A percentile compares a stretch with the other conserved stretches of the same genome.
Evolutionary conservation across 805 yeast species (phyloP).

Genomic region (Candida tammaniensis): DNA sequence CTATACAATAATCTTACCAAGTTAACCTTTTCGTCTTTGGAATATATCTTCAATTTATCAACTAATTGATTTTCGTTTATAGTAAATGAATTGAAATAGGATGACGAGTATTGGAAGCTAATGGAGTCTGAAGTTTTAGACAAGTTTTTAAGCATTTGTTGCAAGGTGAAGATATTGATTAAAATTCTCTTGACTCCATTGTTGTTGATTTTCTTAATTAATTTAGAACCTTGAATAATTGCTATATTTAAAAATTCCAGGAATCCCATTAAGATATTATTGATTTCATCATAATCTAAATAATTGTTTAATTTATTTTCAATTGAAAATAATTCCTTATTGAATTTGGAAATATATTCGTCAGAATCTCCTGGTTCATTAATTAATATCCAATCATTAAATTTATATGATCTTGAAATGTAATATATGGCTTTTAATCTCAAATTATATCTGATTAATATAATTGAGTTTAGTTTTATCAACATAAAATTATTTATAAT

Average conservation of each 20-base stretch:
- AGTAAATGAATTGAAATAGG: slow-evolving; percentile 57
- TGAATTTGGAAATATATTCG: slow-evolving; percentile 48
- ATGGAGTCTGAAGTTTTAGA: slow-evolving; percentile 48
- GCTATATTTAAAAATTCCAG: slow-evolving; percentile 50
- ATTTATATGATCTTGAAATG: slow-evolving; percentile 46
- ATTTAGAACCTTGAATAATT: slow-evolving; percentile 50
- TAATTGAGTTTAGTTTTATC: slow-evolving; percentile 36
- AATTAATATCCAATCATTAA: slow-evolving; percentile 49
- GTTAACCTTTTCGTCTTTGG: slow-evolving; percentile 46
- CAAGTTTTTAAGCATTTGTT: slow-evolving; percentile 65
- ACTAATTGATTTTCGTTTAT: slow-evolving; percentile 46
- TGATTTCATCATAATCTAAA: slow-evolving; percentile 31
- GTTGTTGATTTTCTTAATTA: slow-evolving; percentile 49
- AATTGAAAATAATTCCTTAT: slow-evolving; percentile 44
- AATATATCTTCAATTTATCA: slow-evolving; percentile 27
- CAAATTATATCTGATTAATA: slow-evolving; percentile 57
- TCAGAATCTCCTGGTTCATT: slow-evolving; percentile 62
- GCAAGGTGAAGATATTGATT: slow-evolving; percentile 61
- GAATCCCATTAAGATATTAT: slow-evolving; percentile 43
- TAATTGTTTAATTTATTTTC: slow-evolving; percentile 41
- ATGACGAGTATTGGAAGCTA: slow-evolving; percentile 50
- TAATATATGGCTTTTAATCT: slow-evolving; percentile 52
- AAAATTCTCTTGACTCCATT: slow-evolving; percentile 59
- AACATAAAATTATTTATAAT: slow-evolving; percentile 30
- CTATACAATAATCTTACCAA: slow-evolving; percentile 53